phyloP scores from a whole-genome alignment of 1,284 basidiomycete genomes.

The Malassezia brasiliensis region DNA sequence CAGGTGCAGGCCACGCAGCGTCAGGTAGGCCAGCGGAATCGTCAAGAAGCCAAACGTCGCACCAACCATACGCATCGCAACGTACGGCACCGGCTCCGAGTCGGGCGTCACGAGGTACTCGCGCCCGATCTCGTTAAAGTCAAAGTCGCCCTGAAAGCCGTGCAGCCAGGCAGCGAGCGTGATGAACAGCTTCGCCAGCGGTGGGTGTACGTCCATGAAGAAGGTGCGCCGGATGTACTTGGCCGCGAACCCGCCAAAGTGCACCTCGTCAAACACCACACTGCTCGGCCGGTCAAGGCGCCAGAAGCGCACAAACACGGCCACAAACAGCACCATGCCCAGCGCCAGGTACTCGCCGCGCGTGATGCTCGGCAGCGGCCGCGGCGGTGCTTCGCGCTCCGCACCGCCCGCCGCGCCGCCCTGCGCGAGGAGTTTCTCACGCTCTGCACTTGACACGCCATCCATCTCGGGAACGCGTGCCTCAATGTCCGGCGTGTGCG shows the following conservation, averaged over 20 bases:
- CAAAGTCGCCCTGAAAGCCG: conserved; percentile 87
- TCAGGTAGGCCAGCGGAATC: conserved; percentile 83
- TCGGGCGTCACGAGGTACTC: conserved; percentile 36
- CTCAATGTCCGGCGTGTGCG: not conserved
- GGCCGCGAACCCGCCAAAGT: conserved; percentile 57
- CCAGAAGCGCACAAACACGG: conserved; percentile 31
- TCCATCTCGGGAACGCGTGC: not conserved
- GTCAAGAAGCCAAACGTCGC: conserved; percentile 80
- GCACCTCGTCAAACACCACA: conserved; percentile 48
- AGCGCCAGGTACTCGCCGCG: conserved; percentile 15
- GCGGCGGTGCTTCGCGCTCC: not conserved
- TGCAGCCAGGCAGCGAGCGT: conserved; percentile 77
- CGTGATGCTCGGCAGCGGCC: not conserved
- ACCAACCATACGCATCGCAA: conserved; percentile 88
- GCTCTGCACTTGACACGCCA: conserved; percentile 5
- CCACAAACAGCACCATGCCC: conserved; percentile 18
- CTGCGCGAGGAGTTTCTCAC: conserved; percentile 5
- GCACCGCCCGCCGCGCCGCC: not conserved
- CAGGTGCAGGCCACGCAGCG: conserved; percentile 82
- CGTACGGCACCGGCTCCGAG: conserved; percentile 65
- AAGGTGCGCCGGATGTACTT: conserved; percentile 80
- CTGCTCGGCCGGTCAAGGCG: conserved; percentile 40
- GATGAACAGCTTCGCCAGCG: conserved; percentile 87
- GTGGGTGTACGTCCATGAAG: conserved; percentile 93
- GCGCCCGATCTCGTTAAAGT: conserved; percentile 84